These are phyloP conservation scores for Zymoseptoria crescenta DNA, from an alignment of 2,329 filamentous ascomycete species.

Conservation along the genomic window DNA sequence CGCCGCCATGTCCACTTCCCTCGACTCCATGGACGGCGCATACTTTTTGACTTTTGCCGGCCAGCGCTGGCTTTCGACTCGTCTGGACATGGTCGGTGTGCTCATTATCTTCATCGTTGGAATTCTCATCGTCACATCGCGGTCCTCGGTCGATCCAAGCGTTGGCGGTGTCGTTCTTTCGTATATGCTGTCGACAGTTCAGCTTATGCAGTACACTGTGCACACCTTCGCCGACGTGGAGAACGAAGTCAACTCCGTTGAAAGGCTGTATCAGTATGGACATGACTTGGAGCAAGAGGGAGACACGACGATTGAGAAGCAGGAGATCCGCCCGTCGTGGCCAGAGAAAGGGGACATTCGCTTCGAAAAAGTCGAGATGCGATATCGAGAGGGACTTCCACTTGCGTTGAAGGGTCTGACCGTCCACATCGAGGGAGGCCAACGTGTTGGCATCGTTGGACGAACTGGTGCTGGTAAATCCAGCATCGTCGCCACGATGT, in stretches of 20 bases:
- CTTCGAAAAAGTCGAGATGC: slow-evolving; percentile 45
- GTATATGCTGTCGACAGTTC: slow-evolving; percentile 85
- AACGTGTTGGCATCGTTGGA: slow-evolving; percentile 73
- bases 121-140: slow-evolving; percentile 72
- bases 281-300: slow-evolving; percentile 73
- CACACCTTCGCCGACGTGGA: slow-evolving; percentile 83
- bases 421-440: slow-evolving; percentile 66
- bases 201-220: slow-evolving; percentile 88
- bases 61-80: slow-evolving; percentile 86
- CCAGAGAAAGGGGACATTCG: slow-evolving; percentile 69
- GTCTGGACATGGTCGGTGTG: slow-evolving; percentile 78
- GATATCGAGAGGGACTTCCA: slow-evolving; percentile 42
- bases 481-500: slow-evolving; percentile 60
- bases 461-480: slow-evolving; percentile 77
- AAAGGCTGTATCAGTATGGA: slow-evolving; percentile 88
- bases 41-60: slow-evolving; percentile 91
- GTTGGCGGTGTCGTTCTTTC: slow-evolving; percentile 85
- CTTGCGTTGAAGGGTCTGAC: slow-evolving; percentile 41
- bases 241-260: slow-evolving; percentile 96
- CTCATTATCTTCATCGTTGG: slow-evolving; percentile 83
- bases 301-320: slow-evolving; percentile 56
- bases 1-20: slow-evolving; percentile 70
- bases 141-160: slow-evolving; percentile 74
- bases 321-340: slow-evolving; percentile 96
- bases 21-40: slow-evolving; percentile 79